phyloP scores from a whole-genome alignment of 192 early-diverging fungal species.

The Backusella australiensis region DNA sequence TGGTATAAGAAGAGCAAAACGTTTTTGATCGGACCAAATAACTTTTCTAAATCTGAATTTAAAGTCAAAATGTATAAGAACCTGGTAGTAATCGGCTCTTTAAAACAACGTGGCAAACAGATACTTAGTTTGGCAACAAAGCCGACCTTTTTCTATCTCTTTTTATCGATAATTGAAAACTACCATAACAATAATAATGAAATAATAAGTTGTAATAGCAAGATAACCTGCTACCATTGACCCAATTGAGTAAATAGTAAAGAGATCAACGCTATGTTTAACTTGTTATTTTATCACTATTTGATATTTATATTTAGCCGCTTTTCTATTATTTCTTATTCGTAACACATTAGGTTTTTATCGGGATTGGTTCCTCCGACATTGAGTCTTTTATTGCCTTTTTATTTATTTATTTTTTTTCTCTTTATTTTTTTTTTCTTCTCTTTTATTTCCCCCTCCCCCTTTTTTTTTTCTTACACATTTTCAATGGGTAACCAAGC shows the following conservation, averaged over 20 bases:
- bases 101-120: constrained; percentile 2
- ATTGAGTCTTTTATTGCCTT: neutral
- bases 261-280: neutral
- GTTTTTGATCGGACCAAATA: neutral
- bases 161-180: neutral
- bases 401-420: neutral
- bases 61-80: neutral
- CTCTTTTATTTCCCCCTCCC: neutral
- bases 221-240: neutral
- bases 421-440: neutral
- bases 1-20: neutral
- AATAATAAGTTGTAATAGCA: neutral
- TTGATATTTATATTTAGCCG: neutral
- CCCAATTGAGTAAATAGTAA: neutral
- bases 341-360: neutral
- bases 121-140: constrained; percentile 15
- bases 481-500: too few species aligned
- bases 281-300: neutral
- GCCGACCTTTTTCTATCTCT: neutral
- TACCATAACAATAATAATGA: neutral
- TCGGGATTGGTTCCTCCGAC: constrained; percentile 8
- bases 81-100: neutral
- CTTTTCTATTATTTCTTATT: neutral
- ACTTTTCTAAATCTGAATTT: neutral
- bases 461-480: neutral